Evolutionary conservation across 805 yeast genomes (phyloP).

Genomic region (Metschnikowia koreensis): DNA sequence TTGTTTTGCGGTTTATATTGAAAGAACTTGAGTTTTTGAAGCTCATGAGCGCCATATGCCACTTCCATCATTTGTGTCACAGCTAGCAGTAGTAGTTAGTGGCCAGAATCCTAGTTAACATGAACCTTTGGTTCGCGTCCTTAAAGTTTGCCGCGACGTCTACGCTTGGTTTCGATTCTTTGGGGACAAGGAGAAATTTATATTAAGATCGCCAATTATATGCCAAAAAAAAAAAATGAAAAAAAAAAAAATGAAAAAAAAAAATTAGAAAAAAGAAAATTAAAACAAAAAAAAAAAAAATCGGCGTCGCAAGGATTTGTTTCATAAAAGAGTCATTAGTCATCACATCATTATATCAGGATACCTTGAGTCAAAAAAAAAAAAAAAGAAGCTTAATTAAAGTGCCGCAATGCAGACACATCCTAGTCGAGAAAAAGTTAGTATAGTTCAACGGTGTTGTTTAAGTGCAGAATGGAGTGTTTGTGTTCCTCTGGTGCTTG

Average conservation of each 20-base stretch:
- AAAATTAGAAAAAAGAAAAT: not conserved
- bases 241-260: no score
- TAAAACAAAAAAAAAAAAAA: no score
- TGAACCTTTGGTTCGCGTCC: not conserved
- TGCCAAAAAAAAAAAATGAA: no score
- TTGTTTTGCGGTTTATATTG: conserved; percentile 14
- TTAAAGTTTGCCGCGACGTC: no score
- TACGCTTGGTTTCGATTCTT: no score
- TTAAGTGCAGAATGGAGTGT: conserved; percentile 1
- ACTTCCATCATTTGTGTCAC: conserved; percentile 1
- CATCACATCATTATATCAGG: not conserved
- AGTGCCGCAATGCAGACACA: no score
- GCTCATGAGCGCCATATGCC: conserved; percentile 32
- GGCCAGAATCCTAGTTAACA: not conserved
- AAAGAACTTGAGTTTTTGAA: conserved; percentile 32
- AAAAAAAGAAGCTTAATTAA: no score
- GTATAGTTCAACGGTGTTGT: not conserved
- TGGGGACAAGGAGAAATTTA: no score
- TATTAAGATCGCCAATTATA: no score
- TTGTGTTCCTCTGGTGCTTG: conserved; percentile 3
- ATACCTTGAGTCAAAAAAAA: no score
- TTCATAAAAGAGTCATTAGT: not conserved
- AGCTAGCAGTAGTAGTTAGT: not conserved
- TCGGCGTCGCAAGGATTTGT: not conserved
- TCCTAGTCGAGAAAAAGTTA: not conserved